Evolutionary conservation across 805 yeast species (phyloP).

Genomic region (Komagataella ulmi): DNA sequence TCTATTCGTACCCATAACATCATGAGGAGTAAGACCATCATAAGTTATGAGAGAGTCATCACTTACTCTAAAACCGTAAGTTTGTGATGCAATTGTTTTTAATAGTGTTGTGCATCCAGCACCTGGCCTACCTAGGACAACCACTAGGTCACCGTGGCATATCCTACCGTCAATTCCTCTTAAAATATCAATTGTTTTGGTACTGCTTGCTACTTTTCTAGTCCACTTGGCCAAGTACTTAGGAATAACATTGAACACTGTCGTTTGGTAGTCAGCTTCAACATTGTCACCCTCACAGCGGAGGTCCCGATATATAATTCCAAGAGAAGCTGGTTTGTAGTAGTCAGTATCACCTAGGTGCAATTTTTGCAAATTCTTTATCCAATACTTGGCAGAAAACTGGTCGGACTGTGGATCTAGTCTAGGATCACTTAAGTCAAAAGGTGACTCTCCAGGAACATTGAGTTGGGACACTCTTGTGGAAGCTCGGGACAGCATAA

Average conservation of each 20-base stretch:
- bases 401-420: constrained; percentile 46
- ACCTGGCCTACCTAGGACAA: constrained; percentile 24
- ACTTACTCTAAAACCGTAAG: constrained; percentile 40
- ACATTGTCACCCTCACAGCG: constrained; percentile 48
- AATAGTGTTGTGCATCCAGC: constrained; percentile 55
- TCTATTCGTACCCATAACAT: constrained; percentile 32
- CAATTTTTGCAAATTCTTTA: constrained; percentile 40
- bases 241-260: constrained; percentile 30
- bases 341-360: constrained; percentile 43
- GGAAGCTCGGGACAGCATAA: neutral
- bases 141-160: constrained; percentile 12
- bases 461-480: neutral
- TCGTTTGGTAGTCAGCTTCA: constrained; percentile 55
- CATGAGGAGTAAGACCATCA: constrained; percentile 31
- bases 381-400: constrained; percentile 51
- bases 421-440: constrained; percentile 19
- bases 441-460: neutral
- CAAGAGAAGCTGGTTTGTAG: constrained; percentile 41
- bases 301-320: constrained; percentile 44
- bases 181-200: constrained; percentile 26
- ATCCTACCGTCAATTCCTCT: constrained; percentile 40
- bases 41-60: constrained; percentile 31
- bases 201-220: constrained; percentile 7
- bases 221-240: constrained; percentile 9
- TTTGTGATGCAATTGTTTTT: constrained; percentile 40